Base-by-base conservation (phyloP, 2,329 filamentous ascomycete genomes). In the Cercospora sp. region DNA sequence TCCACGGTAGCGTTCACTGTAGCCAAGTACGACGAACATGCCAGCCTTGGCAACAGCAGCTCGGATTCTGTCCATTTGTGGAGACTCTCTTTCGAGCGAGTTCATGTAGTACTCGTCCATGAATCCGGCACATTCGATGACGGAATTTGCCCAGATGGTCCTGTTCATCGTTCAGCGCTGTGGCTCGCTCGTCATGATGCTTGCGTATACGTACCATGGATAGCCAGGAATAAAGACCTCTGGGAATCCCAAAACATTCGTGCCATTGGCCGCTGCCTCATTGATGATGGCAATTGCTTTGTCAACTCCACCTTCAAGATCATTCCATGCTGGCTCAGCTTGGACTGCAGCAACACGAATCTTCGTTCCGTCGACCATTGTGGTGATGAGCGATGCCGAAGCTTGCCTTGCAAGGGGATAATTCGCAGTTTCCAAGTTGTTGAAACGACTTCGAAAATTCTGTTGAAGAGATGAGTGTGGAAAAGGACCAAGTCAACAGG, bases 31-130 rank as follows among this genome's bases (percentile, higher is more conserved):
- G 23, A 86, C 84, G 64, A 80, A 84, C 66, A 87, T 84, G 64
- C 83, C 80, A 71, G 85, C 84, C 58, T 81, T 79, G 3, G 79
- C 80, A 13, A 85, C 84, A 5, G 83, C 83, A 6, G 79, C 77
- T n/a, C 80, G 77, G 70, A 87, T 87, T 7, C 81, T 81, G n/a
- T 80, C 79, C 84, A 87, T 87, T 72, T 86, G 82, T 3, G 83
- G 80, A 0, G 83, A 85, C 73, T 86, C 80, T 1, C 81, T 80
- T 0, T 76, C 73, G 9, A 87, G 79, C 31, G 81, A 83, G 78
- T 86, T 86, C 75, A 83, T 78, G 48, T 81, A 80, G 73, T 84
- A 84, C 67, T 39, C 30, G 12, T 64, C 45, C n/a, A 82, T 75
- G 18, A 81, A 65, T 20, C 68, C 68, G 73, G 0, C 80, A 79